Conservation (phyloP, 352 stramenopile species). For the Phytophthora fragariaefolia region DNA sequence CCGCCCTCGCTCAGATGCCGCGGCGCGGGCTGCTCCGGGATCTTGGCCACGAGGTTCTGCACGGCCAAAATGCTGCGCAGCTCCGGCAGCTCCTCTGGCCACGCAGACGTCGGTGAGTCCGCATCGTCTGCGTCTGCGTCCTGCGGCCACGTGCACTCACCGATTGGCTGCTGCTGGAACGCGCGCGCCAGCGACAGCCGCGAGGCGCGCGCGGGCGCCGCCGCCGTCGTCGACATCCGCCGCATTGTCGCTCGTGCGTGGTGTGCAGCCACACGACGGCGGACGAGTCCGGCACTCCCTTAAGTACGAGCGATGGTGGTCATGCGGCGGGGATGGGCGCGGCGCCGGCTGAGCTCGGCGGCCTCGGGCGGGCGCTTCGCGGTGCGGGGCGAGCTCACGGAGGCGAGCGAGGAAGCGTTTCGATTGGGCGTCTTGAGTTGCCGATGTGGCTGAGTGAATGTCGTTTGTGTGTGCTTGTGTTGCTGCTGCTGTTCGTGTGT, state of each 20-base stretch:
- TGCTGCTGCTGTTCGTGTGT: no score
- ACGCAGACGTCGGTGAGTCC: conserved; percentile 4
- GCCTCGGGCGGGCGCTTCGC: conserved; percentile 17
- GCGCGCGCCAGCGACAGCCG: conserved; percentile 37
- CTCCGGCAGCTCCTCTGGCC: conserved; percentile 55
- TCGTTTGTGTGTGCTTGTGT: conserved; percentile 2
- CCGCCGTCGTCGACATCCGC: conserved; percentile 36
- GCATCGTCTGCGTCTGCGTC: neutral
- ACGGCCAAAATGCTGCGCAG: conserved; percentile 62
- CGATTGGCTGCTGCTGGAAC: conserved; percentile 47
- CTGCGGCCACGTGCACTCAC: conserved; percentile 18
- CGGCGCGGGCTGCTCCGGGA: conserved; percentile 33
- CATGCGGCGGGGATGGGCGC: neutral
- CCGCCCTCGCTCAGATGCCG: conserved; percentile 26
- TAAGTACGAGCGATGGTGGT: conserved; percentile 30
- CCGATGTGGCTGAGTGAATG: neutral
- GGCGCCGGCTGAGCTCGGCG: conserved; percentile 25
- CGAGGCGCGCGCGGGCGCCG: conserved; percentile 28
- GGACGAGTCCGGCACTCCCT: no score
- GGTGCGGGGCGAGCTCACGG: conserved; percentile 46
- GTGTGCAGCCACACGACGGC: conserved; percentile 23
- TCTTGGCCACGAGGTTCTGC: conserved; percentile 56
- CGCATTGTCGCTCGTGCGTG: conserved; percentile 32
- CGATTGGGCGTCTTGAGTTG: no score
- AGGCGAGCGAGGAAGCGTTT: conserved; percentile 33